Evolutionary conservation across 768 basidiomycete species (phyloP).

Genomic region (Collybia sordida): DNA sequence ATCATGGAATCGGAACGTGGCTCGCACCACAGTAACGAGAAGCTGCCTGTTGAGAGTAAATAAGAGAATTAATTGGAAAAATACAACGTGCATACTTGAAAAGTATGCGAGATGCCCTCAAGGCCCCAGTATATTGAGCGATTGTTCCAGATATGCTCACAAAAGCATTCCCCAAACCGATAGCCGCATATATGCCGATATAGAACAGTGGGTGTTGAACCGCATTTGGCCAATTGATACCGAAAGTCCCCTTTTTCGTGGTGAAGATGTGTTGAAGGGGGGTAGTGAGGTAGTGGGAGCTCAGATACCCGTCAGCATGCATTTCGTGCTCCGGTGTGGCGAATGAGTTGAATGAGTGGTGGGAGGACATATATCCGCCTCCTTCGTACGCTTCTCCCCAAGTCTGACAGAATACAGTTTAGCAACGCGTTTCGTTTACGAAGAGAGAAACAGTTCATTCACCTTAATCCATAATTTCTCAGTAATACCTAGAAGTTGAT

Average conservation of each 20-base stretch:
- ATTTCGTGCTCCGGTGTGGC: slow-evolving; percentile 36
- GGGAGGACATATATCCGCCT: slow-evolving; percentile 14
- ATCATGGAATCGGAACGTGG: slow-evolving; percentile 86
- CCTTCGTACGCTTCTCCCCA: slow-evolving; percentile 68
- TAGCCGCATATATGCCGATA: slow-evolving; percentile 62
- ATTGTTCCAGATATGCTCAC: slow-evolving; percentile 44
- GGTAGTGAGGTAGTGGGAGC: slow-evolving; percentile 22
- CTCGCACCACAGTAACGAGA: slow-evolving; percentile 68
- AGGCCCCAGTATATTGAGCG: slow-evolving; percentile 62
- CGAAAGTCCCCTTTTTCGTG: slow-evolving; percentile 20
- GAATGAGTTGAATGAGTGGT: slow-evolving; percentile 35
- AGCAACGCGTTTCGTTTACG: background rate
- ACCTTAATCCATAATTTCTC: slow-evolving; percentile 82
- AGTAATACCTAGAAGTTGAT: slow-evolving; percentile 50
- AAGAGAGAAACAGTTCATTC: background rate
- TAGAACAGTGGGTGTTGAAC: slow-evolving; percentile 69
- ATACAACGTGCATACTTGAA: slow-evolving; percentile 31
- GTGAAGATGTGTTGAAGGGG: slow-evolving; percentile 23
- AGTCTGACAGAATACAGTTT: slow-evolving; percentile 30
- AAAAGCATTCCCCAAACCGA: slow-evolving; percentile 51
- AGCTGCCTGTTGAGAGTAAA: slow-evolving; percentile 44
- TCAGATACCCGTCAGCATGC: slow-evolving; percentile 30
- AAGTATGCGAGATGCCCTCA: slow-evolving; percentile 44
- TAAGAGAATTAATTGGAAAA: slow-evolving; percentile 19
- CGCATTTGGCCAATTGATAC: slow-evolving; percentile 46